These are phyloP conservation scores for Fusarium fujikuroi DNA, from an alignment of 2,329 filamentous ascomycete species.

Conservation along the genomic window DNA sequence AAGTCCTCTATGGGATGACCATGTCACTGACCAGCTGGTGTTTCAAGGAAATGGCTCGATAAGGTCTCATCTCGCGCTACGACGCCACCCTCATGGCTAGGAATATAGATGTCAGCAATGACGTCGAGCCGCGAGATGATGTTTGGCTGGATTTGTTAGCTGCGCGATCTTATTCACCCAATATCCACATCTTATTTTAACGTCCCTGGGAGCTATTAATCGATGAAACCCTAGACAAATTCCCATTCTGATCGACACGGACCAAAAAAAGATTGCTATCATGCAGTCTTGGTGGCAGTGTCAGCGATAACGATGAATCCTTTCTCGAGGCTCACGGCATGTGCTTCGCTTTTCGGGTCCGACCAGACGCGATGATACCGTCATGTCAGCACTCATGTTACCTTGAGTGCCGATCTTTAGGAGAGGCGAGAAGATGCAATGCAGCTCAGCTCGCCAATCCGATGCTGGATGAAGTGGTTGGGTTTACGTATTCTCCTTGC, in stretches of 20 bases:
- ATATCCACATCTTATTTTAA: constrained; percentile 25
- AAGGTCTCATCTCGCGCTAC: background rate
- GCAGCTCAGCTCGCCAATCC: constrained; percentile 32
- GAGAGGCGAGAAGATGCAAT: constrained; percentile 32
- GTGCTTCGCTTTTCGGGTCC: constrained; percentile 14
- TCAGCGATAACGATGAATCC: background rate
- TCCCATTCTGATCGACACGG: background rate
- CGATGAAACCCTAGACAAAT: background rate
- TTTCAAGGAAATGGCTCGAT: background rate
- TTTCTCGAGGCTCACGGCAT: background rate
- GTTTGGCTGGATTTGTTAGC: background rate
- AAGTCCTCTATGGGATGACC: background rate
- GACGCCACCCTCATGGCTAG: background rate
- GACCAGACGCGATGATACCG: constrained; percentile 15
- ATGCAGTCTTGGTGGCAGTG: background rate
- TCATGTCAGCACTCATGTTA: constrained; percentile 26
- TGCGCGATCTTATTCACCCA: background rate
- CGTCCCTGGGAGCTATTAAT: background rate
- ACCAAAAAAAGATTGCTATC: background rate
- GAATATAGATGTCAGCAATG: constrained; percentile 14
- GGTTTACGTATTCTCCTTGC: constrained; percentile 27
- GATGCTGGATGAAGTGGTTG: constrained; percentile 17
- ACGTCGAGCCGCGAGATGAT: background rate
- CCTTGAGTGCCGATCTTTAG: constrained; percentile 36
- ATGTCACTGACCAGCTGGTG: background rate